Evolutionary conservation across 176 grass and related monocot species (phyloP).

Genomic region (Alopecurus myosuroides): DNA sequence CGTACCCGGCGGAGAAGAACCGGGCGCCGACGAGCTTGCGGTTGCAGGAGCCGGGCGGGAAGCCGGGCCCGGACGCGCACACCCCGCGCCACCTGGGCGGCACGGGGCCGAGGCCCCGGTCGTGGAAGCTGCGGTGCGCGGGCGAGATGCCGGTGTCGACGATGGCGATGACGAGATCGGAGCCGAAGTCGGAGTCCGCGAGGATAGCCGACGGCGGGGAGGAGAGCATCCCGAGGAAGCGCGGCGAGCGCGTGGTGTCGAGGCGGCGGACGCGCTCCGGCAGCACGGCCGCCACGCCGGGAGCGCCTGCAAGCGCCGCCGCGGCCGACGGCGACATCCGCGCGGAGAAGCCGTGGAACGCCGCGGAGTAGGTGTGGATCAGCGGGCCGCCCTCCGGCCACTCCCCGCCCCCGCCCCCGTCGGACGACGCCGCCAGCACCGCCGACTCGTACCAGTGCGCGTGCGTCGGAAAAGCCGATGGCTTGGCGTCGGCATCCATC

Average conservation of each 20-base stretch:
- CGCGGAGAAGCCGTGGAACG: slow-evolving; percentile 78
- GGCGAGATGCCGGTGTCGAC: slow-evolving; percentile 88
- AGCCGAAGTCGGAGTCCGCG: slow-evolving; percentile 80
- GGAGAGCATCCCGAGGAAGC: slow-evolving; percentile 61
- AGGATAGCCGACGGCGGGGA: slow-evolving; percentile 78
- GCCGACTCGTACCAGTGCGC: slow-evolving; percentile 88
- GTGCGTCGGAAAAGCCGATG: slow-evolving; percentile 80
- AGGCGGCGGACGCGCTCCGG: slow-evolving; percentile 62
- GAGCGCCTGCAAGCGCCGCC: slow-evolving; percentile 21
- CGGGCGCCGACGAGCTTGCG: slow-evolving; percentile 83
- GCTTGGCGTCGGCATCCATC: slow-evolving; percentile 84
- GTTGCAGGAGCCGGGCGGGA: slow-evolving; percentile 64
- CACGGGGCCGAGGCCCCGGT: slow-evolving; percentile 53
- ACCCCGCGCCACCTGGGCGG: slow-evolving; percentile 59
- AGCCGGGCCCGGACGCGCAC: slow-evolving; percentile 57
- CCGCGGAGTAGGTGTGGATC: slow-evolving; percentile 84
- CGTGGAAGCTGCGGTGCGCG: slow-evolving; percentile 60
- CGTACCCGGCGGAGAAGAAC: slow-evolving; percentile 74
- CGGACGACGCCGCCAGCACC: slow-evolving; percentile 45
- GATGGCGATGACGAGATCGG: slow-evolving; percentile 76
- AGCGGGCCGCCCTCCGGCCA: slow-evolving; percentile 62
- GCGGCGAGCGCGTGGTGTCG: slow-evolving; percentile 69
- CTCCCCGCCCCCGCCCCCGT: neutral
- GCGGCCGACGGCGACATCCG: slow-evolving; percentile 53
- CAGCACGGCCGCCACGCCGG: slow-evolving; percentile 59